These are phyloP conservation scores for Amphichorda felina DNA, from an alignment of 2,329 filamentous ascomycete species.

Conservation along the genomic window DNA sequence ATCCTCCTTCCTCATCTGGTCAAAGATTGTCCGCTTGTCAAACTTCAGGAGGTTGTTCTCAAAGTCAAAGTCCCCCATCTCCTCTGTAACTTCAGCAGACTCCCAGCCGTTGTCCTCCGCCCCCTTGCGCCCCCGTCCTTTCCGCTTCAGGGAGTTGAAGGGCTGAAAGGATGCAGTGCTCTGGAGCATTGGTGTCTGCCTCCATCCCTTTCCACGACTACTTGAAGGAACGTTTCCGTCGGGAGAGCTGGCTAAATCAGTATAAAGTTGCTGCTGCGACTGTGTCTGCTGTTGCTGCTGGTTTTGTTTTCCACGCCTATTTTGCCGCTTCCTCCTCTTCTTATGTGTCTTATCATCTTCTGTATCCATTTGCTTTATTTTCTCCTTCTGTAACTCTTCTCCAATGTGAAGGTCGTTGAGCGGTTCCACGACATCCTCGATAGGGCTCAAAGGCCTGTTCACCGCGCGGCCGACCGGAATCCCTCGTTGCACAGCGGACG, in stretches of 20 bases:
- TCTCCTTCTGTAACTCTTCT: background rate
- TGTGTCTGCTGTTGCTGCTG: slow-evolving; percentile 13
- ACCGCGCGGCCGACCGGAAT: slow-evolving; percentile 2
- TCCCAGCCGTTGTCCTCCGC: slow-evolving; percentile 72
- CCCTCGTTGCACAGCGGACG: slow-evolving; percentile 1
- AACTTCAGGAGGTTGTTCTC: slow-evolving; percentile 83
- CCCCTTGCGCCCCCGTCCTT: slow-evolving; percentile 28
- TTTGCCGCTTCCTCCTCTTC: slow-evolving; percentile 2
- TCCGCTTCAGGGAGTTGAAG: slow-evolving; percentile 48
- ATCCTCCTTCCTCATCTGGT: slow-evolving; percentile 83
- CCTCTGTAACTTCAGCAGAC: slow-evolving; percentile 91
- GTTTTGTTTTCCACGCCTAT: slow-evolving; percentile 2
- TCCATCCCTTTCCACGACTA: slow-evolving; percentile 42
- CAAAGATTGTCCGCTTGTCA: slow-evolving; percentile 84
- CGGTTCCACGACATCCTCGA: slow-evolving; percentile 2
- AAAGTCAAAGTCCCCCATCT: slow-evolving; percentile 92
- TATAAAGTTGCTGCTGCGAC: slow-evolving; percentile 14
- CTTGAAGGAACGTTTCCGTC: slow-evolving; percentile 4
- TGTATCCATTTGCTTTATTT: background rate
- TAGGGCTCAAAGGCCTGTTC: slow-evolving; percentile 3
- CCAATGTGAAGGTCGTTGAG: background rate
- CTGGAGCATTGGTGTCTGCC: slow-evolving; percentile 47
- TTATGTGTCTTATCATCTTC: slow-evolving; percentile 1
- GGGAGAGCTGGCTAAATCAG: slow-evolving; percentile 3
- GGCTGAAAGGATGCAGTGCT: slow-evolving; percentile 52